Conservation (phyloP, 1,284 basidiomycete genomes). For the Malassezia cuniculi region DNA sequence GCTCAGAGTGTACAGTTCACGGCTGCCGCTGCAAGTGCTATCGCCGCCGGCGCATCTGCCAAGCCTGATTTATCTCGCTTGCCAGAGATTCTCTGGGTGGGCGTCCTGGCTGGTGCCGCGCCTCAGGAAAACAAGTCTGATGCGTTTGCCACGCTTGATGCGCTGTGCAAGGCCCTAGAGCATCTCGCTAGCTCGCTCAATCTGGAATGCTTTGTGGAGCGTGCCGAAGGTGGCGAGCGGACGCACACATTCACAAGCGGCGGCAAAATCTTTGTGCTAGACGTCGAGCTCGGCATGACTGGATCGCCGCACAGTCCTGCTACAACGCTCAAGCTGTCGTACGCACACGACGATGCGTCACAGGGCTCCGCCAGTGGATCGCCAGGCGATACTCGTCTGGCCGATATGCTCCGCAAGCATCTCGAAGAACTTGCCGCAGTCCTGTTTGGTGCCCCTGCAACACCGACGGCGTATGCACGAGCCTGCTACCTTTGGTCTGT, state of each 20-base stretch:
- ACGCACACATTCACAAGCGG: constrained; percentile 12
- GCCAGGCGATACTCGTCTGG: not conserved
- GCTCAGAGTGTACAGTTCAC: no score
- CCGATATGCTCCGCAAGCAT: not conserved
- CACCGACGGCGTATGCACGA: constrained; percentile 1
- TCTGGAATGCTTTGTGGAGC: constrained; percentile 12
- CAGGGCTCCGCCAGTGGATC: no score
- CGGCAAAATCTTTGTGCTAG: constrained; percentile 12
- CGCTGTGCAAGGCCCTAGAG: constrained; percentile 2
- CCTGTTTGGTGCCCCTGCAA: constrained; percentile 1
- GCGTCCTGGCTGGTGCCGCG: no score
- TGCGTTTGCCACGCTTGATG: constrained; percentile 2
- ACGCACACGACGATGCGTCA: constrained; percentile 2
- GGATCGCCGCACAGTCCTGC: not conserved
- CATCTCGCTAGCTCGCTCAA: constrained; percentile 1
- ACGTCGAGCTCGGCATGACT: constrained; percentile 10
- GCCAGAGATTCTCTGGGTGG: no score
- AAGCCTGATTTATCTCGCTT: no score
- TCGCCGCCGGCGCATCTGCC: no score
- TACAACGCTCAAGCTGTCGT: constrained; percentile 6
- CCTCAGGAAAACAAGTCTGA: no score
- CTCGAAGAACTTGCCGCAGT: constrained; percentile 7
- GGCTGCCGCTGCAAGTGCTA: no score
- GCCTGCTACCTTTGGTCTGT: constrained; percentile 3
- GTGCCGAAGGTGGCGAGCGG: constrained; percentile 1